Base-by-base conservation (phyloP, 2,329 filamentous ascomycete species). In the Xylariomycetidae sp. region DNA sequence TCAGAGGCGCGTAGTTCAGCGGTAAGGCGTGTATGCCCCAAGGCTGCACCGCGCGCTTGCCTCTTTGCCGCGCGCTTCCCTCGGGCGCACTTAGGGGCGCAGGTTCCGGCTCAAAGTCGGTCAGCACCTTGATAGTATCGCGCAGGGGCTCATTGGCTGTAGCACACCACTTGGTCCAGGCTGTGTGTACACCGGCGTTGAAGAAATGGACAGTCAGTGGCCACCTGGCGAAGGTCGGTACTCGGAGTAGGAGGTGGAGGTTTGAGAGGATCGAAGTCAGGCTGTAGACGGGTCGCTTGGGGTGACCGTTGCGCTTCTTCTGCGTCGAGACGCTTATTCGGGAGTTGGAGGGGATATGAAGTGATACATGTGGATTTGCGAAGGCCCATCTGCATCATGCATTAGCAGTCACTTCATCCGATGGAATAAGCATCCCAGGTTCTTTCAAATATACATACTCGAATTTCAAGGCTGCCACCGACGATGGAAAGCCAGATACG, bases 401-500 rank as follows among this genome's bases (percentile, higher is more conserved):
- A 23, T 23, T n/a, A 23, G 8, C 20, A 23, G 20, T 23, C 8
- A n/a, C n/a, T n/a, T n/a, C n/a, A n/a, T n/a, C n/a, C n/a, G n/a
- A n/a, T n/a, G n/a, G 8, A 23, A 8, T 23, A 23, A 23, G 20
- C 18, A 19, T 22, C 14, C 16, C 12, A 30, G 13, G 10, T 17
- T 13, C 10, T 6, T 17, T 32, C 16, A 18, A 15, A 15, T 34
- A 13, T n/a, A 68, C 79, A 56, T 70, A 92, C 84, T 97, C 90
- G 54, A 98, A 97, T 54, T 97, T 90, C 43, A 98, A 64, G 1
- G 92, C 92, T 1, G 86, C 88, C 22, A 90, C 78, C 51, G 82
- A 82, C 46, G 85, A 90, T 0, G 86, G 88, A 45, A 98, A 98
- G 0, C 90, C 90, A 6, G 85, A 85, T 2, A 97, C 84, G 5